Conservation (phyloP, 2,329 filamentous ascomycete species). For the Clonostachys byssicola region DNA sequence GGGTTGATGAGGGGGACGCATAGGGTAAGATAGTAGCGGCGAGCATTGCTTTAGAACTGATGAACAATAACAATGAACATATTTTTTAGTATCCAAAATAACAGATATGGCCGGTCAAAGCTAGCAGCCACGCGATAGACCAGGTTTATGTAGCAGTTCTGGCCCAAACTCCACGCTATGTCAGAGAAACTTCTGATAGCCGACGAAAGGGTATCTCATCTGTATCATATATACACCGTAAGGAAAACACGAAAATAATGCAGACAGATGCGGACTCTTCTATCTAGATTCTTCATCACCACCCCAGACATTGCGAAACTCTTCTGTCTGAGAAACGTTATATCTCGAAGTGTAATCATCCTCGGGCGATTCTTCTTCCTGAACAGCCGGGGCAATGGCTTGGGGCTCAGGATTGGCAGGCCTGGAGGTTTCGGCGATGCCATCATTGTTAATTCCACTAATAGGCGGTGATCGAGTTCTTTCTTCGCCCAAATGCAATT, state of each 20-base stretch:
- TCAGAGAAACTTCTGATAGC: no score
- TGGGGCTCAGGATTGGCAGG: no score
- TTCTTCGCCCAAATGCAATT: slow-evolving; percentile 11
- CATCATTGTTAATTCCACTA: background rate
- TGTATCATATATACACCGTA: background rate
- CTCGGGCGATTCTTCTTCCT: background rate
- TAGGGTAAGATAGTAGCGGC: background rate
- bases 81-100: background rate
- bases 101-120: no score
- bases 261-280: background rate
- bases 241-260: background rate
- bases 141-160: no score
- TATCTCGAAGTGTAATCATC: slow-evolving; percentile 12
- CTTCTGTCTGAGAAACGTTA: slow-evolving; percentile 29
- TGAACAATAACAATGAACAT: background rate
- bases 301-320: slow-evolving; percentile 42
- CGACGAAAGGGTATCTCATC: background rate
- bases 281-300: slow-evolving; percentile 1
- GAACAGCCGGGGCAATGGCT: no score
- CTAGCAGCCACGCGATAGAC: no score
- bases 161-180: no score
- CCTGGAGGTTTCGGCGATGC: no score
- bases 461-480: background rate
- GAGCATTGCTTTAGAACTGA: background rate
- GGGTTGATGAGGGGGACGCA: slow-evolving; percentile 1